Conservation (phyloP, 2,329 filamentous ascomycete genomes). For the Fusarium pseudograminearum region DNA sequence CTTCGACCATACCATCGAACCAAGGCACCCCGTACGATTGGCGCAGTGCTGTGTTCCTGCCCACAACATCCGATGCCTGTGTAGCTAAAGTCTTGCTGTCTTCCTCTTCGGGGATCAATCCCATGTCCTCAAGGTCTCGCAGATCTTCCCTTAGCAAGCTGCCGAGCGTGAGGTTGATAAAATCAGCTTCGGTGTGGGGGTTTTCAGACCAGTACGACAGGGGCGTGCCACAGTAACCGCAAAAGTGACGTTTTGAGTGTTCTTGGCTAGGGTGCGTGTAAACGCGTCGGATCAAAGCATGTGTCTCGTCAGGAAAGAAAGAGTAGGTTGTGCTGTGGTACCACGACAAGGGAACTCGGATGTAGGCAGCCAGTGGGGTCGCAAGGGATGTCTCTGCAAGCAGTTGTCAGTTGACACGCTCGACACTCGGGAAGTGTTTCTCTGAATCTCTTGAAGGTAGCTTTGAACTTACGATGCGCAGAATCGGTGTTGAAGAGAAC, state of each 20-base stretch:
- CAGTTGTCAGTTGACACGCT: conserved; percentile 21
- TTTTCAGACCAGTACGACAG: conserved; percentile 86
- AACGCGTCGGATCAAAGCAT: conserved; percentile 72
- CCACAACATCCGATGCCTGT: conserved; percentile 21
- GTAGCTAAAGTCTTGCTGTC: conserved; percentile 43
- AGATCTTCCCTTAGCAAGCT: conserved; percentile 79
- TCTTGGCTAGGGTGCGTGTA: conserved; percentile 72
- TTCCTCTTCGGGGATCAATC: conserved; percentile 70
- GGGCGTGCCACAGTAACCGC: conserved; percentile 90
- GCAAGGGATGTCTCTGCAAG: conserved; percentile 72
- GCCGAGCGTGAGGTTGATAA: conserved; percentile 84
- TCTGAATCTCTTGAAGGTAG: background rate
- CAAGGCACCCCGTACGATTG: conserved; percentile 82
- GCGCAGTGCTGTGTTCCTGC: conserved; percentile 53
- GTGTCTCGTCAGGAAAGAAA: conserved; percentile 82
- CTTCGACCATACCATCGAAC: conserved; percentile 85
- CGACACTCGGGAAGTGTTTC: background rate
- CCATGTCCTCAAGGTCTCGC: conserved; percentile 77
- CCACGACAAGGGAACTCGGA: conserved; percentile 84
- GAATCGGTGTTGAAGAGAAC: conserved; percentile 81
- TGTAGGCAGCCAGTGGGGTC: conserved; percentile 81
- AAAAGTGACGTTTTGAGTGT: conserved; percentile 80
- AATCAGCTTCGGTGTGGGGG: conserved; percentile 77
- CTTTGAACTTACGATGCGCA: conserved; percentile 73
- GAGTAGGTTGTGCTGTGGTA: conserved; percentile 81